These are phyloP conservation scores for Aspergillus funiculosus DNA, from an alignment of 495 filamentous ascomycete species.

Conservation along the genomic window DNA sequence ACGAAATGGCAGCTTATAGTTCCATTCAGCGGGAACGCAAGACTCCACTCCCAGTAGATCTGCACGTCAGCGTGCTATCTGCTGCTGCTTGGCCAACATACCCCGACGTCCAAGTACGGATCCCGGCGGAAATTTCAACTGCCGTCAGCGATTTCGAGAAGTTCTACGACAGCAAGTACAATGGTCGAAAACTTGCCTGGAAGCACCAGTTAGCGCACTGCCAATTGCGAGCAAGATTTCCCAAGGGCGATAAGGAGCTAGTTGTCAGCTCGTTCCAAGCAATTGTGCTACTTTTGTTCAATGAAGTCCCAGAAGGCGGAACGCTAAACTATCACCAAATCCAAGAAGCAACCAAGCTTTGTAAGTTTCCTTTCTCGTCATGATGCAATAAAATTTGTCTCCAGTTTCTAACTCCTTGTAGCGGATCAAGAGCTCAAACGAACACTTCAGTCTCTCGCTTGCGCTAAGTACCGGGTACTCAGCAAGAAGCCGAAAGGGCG, in stretches of 20 bases:
- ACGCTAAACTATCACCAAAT: slow-evolving; percentile 65
- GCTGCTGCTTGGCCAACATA: slow-evolving; percentile 89
- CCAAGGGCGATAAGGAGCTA: slow-evolving; percentile 74
- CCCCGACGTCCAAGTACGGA: slow-evolving; percentile 66
- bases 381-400: neutral
- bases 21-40: slow-evolving; percentile 45
- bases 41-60: slow-evolving; percentile 56
- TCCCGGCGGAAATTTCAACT: slow-evolving; percentile 64
- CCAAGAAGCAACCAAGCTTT: slow-evolving; percentile 57
- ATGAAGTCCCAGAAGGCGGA: slow-evolving; percentile 52
- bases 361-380: slow-evolving; percentile 35
- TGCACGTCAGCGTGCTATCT: slow-evolving; percentile 81
- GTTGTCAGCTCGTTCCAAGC: slow-evolving; percentile 87
- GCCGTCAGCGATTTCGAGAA: slow-evolving; percentile 68
- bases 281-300: slow-evolving; percentile 88
- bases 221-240: slow-evolving; percentile 71
- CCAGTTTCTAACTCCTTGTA: slow-evolving; percentile 28
- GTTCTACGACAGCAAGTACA: slow-evolving; percentile 83
- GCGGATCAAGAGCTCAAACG: slow-evolving; percentile 73
- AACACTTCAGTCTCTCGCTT: slow-evolving; percentile 90
- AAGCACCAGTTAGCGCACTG: slow-evolving; percentile 88
- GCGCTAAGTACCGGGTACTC: slow-evolving; percentile 81
- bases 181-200: slow-evolving; percentile 79
- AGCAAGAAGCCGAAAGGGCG: slow-evolving; percentile 77
- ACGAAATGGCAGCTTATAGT: slow-evolving; percentile 78